phyloP scores from a whole-genome alignment of 768 basidiomycete species.

The Tulasnella sp. region DNA sequence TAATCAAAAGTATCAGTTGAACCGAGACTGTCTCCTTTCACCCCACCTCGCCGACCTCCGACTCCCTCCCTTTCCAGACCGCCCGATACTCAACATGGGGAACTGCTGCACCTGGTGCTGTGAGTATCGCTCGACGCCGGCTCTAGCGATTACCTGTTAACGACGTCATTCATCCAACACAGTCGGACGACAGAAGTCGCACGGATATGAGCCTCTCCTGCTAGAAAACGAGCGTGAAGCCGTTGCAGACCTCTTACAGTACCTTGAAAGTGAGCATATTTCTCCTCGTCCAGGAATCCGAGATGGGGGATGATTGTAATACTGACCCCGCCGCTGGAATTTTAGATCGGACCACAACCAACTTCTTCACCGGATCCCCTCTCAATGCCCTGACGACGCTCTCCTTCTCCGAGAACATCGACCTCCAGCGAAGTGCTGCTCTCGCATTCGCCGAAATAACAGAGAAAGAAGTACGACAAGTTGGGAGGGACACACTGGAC shows the following conservation, averaged over 20 bases:
- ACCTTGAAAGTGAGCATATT: conserved; percentile 83
- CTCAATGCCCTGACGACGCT: conserved; percentile 93
- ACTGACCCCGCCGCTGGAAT: conserved; percentile 22
- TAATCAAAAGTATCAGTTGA: conserved; percentile 26
- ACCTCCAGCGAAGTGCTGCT: conserved; percentile 95
- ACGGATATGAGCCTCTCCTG: conserved; percentile 83
- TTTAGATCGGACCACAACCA: conserved; percentile 93
- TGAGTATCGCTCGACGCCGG: conserved; percentile 22
- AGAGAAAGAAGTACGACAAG: conserved; percentile 97
- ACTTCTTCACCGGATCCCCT: conserved; percentile 95
- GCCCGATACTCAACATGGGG: conserved; percentile 32
- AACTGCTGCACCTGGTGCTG: conserved; percentile 35
- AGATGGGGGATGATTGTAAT: neutral
- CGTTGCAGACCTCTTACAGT: conserved; percentile 95
- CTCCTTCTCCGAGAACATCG: conserved; percentile 98
- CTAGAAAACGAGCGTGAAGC: conserved; percentile 96
- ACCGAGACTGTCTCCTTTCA: conserved; percentile 18
- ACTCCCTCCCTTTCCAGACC: conserved; percentile 3
- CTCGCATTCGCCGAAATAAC: conserved; percentile 99
- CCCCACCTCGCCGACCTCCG: conserved; percentile 25
- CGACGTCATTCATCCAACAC: conserved; percentile 37
- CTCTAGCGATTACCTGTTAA: conserved; percentile 11
- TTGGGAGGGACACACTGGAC: conserved; percentile 95
- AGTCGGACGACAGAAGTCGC: conserved; percentile 83
- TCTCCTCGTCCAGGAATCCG: neutral